Evolutionary conservation across 139 green algal genomes (phyloP).

Genomic region (Medakamo hakoo): DNA sequence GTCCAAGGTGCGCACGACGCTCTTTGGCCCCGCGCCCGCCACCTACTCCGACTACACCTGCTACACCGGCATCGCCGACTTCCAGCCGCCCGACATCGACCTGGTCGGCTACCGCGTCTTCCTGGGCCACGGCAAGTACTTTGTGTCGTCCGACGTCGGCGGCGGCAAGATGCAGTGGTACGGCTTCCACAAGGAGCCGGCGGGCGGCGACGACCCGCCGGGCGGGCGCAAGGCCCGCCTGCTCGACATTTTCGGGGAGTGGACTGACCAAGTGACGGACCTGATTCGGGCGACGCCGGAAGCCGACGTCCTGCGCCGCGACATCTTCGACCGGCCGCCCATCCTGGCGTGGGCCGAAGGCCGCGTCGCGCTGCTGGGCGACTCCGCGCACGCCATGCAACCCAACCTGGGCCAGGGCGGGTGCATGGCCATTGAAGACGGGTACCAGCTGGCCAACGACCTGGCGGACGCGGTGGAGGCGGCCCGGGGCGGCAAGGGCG

Average conservation of each 20-base stretch:
- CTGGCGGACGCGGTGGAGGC: slow-evolving; percentile 21
- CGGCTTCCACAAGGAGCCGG: slow-evolving; percentile 83
- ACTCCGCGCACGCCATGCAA: slow-evolving; percentile 88
- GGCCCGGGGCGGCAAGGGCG: background rate
- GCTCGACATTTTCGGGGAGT: slow-evolving; percentile 78
- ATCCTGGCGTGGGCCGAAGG: slow-evolving; percentile 53
- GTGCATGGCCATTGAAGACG: slow-evolving; percentile 89
- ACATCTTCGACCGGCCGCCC: slow-evolving; percentile 78
- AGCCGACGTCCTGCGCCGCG: slow-evolving; percentile 74
- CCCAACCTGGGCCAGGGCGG: slow-evolving; percentile 95
- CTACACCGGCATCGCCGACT: slow-evolving; percentile 88
- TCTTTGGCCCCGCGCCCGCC: slow-evolving; percentile 42
- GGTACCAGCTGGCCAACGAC: slow-evolving; percentile 49
- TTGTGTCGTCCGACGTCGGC: slow-evolving; percentile 94
- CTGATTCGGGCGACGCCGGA: slow-evolving; percentile 64
- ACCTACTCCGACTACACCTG: slow-evolving; percentile 79
- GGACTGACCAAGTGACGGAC: slow-evolving; percentile 44
- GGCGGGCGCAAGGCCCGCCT: slow-evolving; percentile 57
- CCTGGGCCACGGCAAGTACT: slow-evolving; percentile 91
- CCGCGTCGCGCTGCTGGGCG: slow-evolving; percentile 77
- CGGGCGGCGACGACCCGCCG: slow-evolving; percentile 35
- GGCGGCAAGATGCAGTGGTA: slow-evolving; percentile 97
- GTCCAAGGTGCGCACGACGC: slow-evolving; percentile 55
- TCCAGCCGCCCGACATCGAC: slow-evolving; percentile 76
- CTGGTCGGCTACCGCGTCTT: slow-evolving; percentile 79